A percentile compares a stretch with the other conserved stretches of the same genome.
phyloP scores from a whole-genome alignment of 2,329 filamentous ascomycete species.

The Cercospora sp. region DNA sequence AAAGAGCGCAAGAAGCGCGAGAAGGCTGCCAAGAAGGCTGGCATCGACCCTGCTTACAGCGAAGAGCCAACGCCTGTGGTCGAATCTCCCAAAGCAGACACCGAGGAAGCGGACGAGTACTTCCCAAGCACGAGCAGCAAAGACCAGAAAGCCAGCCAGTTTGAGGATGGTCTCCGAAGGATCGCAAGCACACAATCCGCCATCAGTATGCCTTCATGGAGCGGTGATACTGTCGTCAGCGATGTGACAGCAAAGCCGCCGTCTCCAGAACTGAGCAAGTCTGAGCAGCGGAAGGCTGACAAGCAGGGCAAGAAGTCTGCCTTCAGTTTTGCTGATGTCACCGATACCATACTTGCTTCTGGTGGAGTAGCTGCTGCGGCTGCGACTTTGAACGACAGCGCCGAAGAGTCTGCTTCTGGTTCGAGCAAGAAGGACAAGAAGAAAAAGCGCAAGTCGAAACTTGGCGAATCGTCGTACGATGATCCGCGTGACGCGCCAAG shows the following conservation, averaged over 20 bases:
- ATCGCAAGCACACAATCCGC: slow-evolving; percentile 11
- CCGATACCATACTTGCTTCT: slow-evolving; percentile 33
- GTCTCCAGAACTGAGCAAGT: slow-evolving; percentile 27
- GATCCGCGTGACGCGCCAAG: slow-evolving; percentile 34
- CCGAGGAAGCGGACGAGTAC: slow-evolving; percentile 26
- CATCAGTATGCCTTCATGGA: slow-evolving; percentile 13
- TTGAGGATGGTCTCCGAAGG: slow-evolving; percentile 31
- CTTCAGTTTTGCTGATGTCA: slow-evolving; percentile 34
- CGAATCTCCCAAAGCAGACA: slow-evolving; percentile 15
- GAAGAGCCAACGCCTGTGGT: slow-evolving; percentile 14
- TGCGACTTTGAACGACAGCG: slow-evolving; percentile 23
- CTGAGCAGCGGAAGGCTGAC: slow-evolving; percentile 32
- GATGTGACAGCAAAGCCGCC: slow-evolving; percentile 13
- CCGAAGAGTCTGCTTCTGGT: slow-evolving; percentile 26
- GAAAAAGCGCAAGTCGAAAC: slow-evolving; percentile 39
- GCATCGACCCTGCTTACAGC: slow-evolving; percentile 15
- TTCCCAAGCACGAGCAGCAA: slow-evolving; percentile 39
- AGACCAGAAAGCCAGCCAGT: slow-evolving; percentile 47
- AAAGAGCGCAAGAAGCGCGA: slow-evolving; percentile 50
- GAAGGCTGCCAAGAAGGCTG: slow-evolving; percentile 41
- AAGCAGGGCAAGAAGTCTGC: slow-evolving; percentile 23
- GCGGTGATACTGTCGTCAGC: slow-evolving; percentile 11
- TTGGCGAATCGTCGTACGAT: slow-evolving; percentile 36
- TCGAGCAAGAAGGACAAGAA: slow-evolving; percentile 37
- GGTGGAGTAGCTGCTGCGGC: slow-evolving; percentile 32